Evolutionary conservation across 2,329 filamentous ascomycete species (phyloP).

Genomic region (Didymella exigua): DNA sequence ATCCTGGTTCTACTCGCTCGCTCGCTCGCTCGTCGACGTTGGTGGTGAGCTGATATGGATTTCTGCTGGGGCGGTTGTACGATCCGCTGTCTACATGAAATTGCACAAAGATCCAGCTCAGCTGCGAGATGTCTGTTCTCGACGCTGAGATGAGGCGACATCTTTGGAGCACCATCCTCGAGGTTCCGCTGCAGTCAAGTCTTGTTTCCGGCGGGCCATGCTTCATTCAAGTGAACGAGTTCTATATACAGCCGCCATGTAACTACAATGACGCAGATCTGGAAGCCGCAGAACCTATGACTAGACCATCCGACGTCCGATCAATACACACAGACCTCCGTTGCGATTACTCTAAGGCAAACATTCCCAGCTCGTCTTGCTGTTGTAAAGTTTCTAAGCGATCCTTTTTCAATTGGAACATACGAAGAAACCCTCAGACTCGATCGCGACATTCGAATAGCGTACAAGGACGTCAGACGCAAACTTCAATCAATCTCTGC

Average conservation of each 20-base stretch:
- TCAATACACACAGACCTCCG: slow-evolving; percentile 44
- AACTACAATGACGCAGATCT: slow-evolving; percentile 53
- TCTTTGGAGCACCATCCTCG: slow-evolving; percentile 45
- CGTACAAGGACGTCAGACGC: slow-evolving; percentile 28
- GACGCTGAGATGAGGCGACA: slow-evolving; percentile 40
- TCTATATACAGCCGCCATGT: slow-evolving; percentile 45
- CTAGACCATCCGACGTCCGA: slow-evolving; percentile 36
- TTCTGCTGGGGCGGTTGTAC: slow-evolving; percentile 45
- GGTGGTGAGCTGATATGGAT: slow-evolving; percentile 48
- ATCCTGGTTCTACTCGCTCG: slow-evolving; percentile 48
- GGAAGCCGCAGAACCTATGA: slow-evolving; percentile 27
- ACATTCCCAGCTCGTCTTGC: slow-evolving; percentile 47
- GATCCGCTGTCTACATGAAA: slow-evolving; percentile 50
- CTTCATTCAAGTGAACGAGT: slow-evolving; percentile 44
- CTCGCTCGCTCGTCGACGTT: slow-evolving; percentile 44
- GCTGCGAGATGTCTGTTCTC: slow-evolving; percentile 32
- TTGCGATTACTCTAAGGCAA: slow-evolving; percentile 45
- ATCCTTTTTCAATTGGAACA: slow-evolving; percentile 27
- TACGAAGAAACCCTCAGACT: slow-evolving; percentile 39
- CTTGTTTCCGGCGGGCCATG: slow-evolving; percentile 46
- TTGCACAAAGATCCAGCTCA: slow-evolving; percentile 49
- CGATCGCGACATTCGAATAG: slow-evolving; percentile 25
- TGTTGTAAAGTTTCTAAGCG: slow-evolving; percentile 42
- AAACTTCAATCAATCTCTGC: slow-evolving; percentile 21
- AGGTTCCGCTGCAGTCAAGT: slow-evolving; percentile 47